Conservation (phyloP, 2,329 filamentous ascomycete species). For the Botrytis byssoidea region DNA sequence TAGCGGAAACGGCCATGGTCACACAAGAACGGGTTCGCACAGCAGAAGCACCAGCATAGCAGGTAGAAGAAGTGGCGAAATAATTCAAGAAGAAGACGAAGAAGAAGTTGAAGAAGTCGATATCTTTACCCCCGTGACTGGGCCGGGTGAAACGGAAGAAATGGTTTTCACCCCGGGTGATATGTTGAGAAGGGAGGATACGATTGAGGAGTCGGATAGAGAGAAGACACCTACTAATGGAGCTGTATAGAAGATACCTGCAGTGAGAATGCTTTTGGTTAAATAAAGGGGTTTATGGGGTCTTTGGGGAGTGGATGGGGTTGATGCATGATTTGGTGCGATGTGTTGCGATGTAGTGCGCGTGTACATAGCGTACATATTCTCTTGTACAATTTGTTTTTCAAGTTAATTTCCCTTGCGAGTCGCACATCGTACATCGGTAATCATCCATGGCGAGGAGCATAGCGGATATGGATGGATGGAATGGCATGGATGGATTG, state of each 20-base stretch:
- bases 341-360: background rate
- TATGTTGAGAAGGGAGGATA: slow-evolving; percentile 8
- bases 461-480: background rate
- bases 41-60: slow-evolving; percentile 61
- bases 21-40: slow-evolving; percentile 40
- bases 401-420: background rate
- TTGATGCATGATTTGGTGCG: background rate
- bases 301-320: background rate
- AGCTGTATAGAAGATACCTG: background rate
- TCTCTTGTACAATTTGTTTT: slow-evolving; percentile 16
- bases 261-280: slow-evolving; percentile 1
- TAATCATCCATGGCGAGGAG: background rate
- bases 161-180: slow-evolving; percentile 30
- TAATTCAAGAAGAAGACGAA: slow-evolving; percentile 46
- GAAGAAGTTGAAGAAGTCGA: slow-evolving; percentile 41
- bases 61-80: slow-evolving; percentile 69
- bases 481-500: background rate
- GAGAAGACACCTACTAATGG: slow-evolving; percentile 21
- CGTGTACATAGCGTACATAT: slow-evolving; percentile 17
- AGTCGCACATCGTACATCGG: background rate
- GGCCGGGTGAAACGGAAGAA: slow-evolving; percentile 35
- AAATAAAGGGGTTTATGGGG: background rate
- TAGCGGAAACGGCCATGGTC: slow-evolving; percentile 38
- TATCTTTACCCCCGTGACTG: slow-evolving; percentile 52
- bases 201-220: slow-evolving; percentile 16